phyloP scores from a whole-genome alignment of 768 basidiomycete genomes.

The Mycena rosella region DNA sequence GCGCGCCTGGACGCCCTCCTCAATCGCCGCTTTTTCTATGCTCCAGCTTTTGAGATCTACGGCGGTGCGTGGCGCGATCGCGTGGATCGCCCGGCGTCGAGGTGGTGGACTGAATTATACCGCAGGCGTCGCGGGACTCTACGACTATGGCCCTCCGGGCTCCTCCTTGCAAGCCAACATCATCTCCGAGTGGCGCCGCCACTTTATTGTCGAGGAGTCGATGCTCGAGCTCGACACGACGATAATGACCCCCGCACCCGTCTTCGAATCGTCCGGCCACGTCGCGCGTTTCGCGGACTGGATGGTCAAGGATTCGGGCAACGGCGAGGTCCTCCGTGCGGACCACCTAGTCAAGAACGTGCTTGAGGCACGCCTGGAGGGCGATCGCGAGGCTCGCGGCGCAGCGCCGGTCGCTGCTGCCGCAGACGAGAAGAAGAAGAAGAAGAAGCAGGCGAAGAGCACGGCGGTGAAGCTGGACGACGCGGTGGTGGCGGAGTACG shows the following conservation, averaged over 20 bases:
- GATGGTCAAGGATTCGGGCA: conserved; percentile 98
- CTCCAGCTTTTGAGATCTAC: conserved; percentile 99
- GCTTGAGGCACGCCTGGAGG: conserved; percentile 89
- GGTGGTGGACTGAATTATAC: neutral
- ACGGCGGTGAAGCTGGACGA: conserved; percentile 82
- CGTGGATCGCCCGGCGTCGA: conserved; percentile 3
- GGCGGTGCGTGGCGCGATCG: conserved; percentile 74
- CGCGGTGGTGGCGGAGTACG: conserved; percentile 80
- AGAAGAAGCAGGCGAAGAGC: conserved; percentile 81
- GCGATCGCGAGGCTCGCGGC: conserved; percentile 92
- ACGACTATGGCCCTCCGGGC: conserved; percentile 98
- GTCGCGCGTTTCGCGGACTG: conserved; percentile 98
- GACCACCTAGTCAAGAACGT: conserved; percentile 97
- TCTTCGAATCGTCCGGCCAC: conserved; percentile 97
- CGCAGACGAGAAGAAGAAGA: conserved; percentile 69
- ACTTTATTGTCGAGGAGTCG: conserved; percentile 98
- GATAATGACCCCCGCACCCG: conserved; percentile 94
- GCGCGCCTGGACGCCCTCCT: conserved; percentile 85
- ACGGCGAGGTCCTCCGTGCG: conserved; percentile 96
- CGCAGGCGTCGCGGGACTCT: conserved; percentile 94
- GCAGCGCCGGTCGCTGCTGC: conserved; percentile 66
- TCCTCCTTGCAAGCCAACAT: conserved; percentile 97
- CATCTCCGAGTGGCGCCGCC: conserved; percentile 95
- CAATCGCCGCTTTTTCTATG: conserved; percentile 95
- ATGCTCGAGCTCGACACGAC: conserved; percentile 99